These are phyloP conservation scores for Citrus cavaleriei DNA, from an alignment of 345 rosid species.

Conservation along the genomic window DNA sequence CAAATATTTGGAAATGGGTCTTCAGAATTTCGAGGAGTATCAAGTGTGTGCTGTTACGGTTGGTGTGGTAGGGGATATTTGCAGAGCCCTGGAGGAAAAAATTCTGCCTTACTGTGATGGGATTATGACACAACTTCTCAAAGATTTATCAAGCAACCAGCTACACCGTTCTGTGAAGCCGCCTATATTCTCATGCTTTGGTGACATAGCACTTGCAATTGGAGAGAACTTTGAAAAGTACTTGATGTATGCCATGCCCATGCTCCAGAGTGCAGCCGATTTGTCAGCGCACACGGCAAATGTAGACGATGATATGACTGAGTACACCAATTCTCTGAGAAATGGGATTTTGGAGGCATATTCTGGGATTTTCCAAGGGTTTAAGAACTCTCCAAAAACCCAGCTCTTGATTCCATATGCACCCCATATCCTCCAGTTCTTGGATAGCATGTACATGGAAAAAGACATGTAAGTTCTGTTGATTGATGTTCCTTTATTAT, in stretches of 20 bases:
- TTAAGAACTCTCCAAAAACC: constrained; percentile 66
- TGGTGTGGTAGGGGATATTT: constrained; percentile 70
- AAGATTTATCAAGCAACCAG: constrained; percentile 76
- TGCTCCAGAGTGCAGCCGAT: constrained; percentile 76
- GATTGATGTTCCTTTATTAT: background rate
- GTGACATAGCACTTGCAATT: constrained; percentile 72
- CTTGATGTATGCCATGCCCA: constrained; percentile 66
- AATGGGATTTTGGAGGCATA: constrained; percentile 76
- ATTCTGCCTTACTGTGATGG: constrained; percentile 68
- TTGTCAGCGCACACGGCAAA: constrained; percentile 56
- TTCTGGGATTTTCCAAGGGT: constrained; percentile 78
- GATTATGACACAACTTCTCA: constrained; percentile 76
- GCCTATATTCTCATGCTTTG: constrained; percentile 71
- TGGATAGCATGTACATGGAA: constrained; percentile 76
- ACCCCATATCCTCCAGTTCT: constrained; percentile 65
- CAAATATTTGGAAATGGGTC: constrained; percentile 72
- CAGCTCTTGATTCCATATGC: constrained; percentile 70
- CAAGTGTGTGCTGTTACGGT: constrained; percentile 69
- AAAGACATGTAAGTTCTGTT: constrained; percentile 62
- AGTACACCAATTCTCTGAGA: constrained; percentile 66
- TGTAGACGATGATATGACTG: constrained; percentile 71
- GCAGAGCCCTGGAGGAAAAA: constrained; percentile 66
- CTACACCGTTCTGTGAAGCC: constrained; percentile 77
- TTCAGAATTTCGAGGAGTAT: constrained; percentile 73
- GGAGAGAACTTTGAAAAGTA: constrained; percentile 75